These are phyloP conservation scores for Ascocoryne sarcoides DNA, from an alignment of 2,329 filamentous ascomycete species.

Conservation along the genomic window DNA sequence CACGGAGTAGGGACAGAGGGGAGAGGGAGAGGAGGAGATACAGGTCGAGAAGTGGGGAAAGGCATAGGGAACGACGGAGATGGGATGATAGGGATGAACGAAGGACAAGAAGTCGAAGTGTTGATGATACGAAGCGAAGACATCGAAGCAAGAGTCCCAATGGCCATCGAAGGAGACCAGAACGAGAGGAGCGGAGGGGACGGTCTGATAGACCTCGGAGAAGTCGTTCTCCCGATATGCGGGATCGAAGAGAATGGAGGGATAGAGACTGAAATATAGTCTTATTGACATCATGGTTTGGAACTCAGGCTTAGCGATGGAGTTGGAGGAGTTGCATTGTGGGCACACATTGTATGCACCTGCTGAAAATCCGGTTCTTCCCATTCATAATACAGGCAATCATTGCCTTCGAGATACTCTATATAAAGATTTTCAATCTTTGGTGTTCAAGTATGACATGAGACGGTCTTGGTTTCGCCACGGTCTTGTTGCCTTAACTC, in stretches of 20 bases:
- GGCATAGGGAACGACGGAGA: constrained; percentile 16
- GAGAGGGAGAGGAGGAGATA: constrained; percentile 10
- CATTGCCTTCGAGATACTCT: too few species aligned
- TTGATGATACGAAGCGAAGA: constrained; percentile 16
- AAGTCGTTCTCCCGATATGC: constrained; percentile 14
- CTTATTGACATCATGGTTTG: not conserved
- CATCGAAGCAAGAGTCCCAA: constrained; percentile 26
- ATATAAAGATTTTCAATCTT: too few species aligned
- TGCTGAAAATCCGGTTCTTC: too few species aligned
- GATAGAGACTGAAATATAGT: constrained; percentile 2
- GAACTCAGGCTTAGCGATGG: constrained; percentile 7
- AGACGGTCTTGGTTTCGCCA: too few species aligned
- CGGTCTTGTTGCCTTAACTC: too few species aligned
- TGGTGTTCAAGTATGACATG: too few species aligned
- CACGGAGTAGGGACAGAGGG: constrained; percentile 20
- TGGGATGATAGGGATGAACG: constrained; percentile 20
- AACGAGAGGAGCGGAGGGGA: constrained; percentile 17
- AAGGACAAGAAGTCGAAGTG: constrained; percentile 22
- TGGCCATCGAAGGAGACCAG: constrained; percentile 19
- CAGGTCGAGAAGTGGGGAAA: constrained; percentile 21
- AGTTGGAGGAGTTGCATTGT: constrained; percentile 2
- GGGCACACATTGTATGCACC: not conserved
- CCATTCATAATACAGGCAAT: too few species aligned
- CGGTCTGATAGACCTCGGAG: constrained; percentile 10
- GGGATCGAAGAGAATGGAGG: constrained; percentile 6